Evolutionary conservation across 164 flowering plant species (phyloP).

Genomic region (Taxillus chinensis): DNA sequence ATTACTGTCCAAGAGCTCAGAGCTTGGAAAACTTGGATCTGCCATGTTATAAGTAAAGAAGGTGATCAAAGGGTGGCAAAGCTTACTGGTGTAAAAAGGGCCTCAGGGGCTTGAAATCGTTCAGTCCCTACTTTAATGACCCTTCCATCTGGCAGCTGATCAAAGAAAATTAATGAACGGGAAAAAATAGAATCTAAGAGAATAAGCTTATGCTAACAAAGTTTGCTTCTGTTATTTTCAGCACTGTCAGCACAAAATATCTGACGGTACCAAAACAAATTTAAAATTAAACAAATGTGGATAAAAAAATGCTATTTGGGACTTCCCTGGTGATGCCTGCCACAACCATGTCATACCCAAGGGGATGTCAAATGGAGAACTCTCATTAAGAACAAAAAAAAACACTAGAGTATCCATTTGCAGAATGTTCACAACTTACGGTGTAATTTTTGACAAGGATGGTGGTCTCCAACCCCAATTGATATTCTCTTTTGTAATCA

Average conservation of each 20-base stretch:
- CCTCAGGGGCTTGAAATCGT: conserved; percentile 97
- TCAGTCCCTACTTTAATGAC: conserved; percentile 96
- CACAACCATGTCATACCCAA: not conserved
- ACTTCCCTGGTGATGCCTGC: not conserved
- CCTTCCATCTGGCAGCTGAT: conserved; percentile 98
- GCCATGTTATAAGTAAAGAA: not conserved
- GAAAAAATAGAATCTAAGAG: too few relatives aligned
- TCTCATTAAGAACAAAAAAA: conserved; percentile 2
- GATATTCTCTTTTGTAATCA: conserved; percentile 94
- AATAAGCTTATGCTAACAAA: too few relatives aligned
- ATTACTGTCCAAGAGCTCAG: too few relatives aligned
- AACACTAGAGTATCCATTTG: conserved; percentile 1
- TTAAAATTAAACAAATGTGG: not conserved
- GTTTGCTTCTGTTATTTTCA: too few relatives aligned
- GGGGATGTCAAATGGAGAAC: not conserved
- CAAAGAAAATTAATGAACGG: not conserved
- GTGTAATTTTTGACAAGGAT: conserved; percentile 95
- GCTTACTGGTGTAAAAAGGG: conserved; percentile 92
- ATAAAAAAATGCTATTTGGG: not conserved
- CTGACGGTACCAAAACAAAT: not conserved
- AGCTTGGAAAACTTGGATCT: not conserved
- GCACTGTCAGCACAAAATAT: not conserved
- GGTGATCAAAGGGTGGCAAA: not conserved
- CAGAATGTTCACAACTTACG: conserved; percentile 33
- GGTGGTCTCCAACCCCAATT: conserved; percentile 93